phyloP scores from a whole-genome alignment of 2,329 filamentous ascomycete species.

The Raffaelea albimanens region DNA sequence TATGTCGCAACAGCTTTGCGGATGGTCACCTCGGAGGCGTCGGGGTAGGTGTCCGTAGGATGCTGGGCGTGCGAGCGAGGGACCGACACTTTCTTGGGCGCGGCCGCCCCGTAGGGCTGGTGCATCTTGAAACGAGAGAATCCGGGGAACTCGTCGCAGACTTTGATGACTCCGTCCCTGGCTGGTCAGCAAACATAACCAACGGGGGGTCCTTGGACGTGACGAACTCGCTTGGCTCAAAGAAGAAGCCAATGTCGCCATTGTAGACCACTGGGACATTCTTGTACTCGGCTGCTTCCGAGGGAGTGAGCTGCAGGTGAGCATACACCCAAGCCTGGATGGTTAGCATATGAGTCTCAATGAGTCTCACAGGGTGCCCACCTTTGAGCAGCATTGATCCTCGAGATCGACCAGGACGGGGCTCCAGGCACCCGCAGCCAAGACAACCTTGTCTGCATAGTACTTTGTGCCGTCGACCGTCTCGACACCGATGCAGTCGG shows the following conservation, averaged over 20 bases:
- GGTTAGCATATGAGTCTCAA: background rate
- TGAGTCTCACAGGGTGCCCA: background rate
- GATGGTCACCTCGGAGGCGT: conserved; percentile 17
- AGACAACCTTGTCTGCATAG: conserved; percentile 8
- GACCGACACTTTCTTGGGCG: conserved; percentile 20
- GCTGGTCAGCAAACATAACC: no score
- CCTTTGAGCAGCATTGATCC: conserved; percentile 27
- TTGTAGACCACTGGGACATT: conserved; percentile 34
- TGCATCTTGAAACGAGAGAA: conserved; percentile 26
- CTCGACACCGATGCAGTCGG: conserved; percentile 4
- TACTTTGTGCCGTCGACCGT: conserved; percentile 5
- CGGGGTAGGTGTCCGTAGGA: conserved; percentile 25
- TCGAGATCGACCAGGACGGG: conserved; percentile 25
- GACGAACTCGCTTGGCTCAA: conserved; percentile 31
- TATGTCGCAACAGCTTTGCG: conserved; percentile 4
- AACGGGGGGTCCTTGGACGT: background rate
- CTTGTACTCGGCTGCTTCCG: conserved; percentile 31
- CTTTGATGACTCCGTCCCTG: conserved; percentile 23
- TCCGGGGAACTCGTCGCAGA: conserved; percentile 29
- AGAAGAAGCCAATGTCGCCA: conserved; percentile 37
- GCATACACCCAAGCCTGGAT: conserved; percentile 32
- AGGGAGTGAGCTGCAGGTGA: conserved; percentile 30
- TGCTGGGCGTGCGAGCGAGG: conserved; percentile 26
- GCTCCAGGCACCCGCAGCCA: conserved; percentile 31
- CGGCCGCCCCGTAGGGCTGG: conserved; percentile 23